A percentile compares a stretch with the other conserved stretches of the same genome.
Conservation (phyloP, 2,329 filamentous ascomycete species). For the Coniochaeta sp. region DNA sequence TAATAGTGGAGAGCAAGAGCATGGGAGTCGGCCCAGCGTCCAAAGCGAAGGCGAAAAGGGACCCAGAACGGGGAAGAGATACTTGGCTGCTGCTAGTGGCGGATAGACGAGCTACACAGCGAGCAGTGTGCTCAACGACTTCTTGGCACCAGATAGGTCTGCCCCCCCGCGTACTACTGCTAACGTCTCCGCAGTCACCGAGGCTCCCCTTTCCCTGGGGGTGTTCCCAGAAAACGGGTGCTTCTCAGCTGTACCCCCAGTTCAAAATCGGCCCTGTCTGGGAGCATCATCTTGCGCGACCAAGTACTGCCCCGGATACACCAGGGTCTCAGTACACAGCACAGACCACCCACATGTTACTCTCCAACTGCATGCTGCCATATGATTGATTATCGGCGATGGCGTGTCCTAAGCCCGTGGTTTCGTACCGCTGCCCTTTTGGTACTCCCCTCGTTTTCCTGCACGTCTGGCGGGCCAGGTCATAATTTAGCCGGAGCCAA, state of each 20-base stretch:
- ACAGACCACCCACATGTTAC: neutral
- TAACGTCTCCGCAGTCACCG: neutral
- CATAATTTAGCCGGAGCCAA: conserved; percentile 4
- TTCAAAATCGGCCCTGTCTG: conserved; percentile 18
- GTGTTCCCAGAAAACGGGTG: conserved; percentile 9
- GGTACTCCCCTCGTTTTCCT: neutral
- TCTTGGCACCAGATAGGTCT: neutral
- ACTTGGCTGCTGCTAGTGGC: neutral
- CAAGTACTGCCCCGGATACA: neutral
- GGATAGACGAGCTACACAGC: neutral
- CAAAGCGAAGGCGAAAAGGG: neutral
- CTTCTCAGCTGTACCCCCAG: conserved; percentile 10
- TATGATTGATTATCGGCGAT: neutral
- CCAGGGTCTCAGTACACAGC: neutral
- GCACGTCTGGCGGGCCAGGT: neutral
- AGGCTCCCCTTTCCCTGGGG: conserved; percentile 15
- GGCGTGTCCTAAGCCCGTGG: neutral
- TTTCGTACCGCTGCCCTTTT: neutral
- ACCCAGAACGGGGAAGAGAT: neutral
- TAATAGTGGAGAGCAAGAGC: conserved; percentile 42
- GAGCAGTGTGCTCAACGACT: neutral
- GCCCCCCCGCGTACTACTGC: neutral
- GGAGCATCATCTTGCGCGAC: conserved; percentile 3
- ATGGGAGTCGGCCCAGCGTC: conserved; percentile 1
- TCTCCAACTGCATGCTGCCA: neutral